A percentile compares a stretch with the other conserved stretches of the same genome.
Evolutionary conservation across 805 yeast species (phyloP).

Genomic region (Cyberlindnera galapagoensis): DNA sequence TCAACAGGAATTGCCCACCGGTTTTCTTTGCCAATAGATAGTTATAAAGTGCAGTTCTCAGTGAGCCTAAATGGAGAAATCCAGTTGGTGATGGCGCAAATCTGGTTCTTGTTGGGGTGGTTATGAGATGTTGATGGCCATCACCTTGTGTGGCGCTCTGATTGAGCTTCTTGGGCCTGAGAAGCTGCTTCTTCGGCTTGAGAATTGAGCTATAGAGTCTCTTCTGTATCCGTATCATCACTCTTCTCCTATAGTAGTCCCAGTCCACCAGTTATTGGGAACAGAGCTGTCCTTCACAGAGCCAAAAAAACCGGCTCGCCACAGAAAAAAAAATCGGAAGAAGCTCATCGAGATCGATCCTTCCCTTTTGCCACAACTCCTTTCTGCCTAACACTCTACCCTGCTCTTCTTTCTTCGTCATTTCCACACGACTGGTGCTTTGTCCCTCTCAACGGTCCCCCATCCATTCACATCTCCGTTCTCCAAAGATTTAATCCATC

Average conservation of each 20-base stretch:
- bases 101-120: conserved; percentile 68
- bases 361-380: too few relatives aligned
- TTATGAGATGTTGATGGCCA: not conserved
- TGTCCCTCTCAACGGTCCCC: too few relatives aligned
- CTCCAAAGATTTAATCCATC: not conserved
- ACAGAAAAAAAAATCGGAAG: too few relatives aligned
- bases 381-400: too few relatives aligned
- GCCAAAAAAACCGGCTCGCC: too few relatives aligned
- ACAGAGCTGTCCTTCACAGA: conserved; percentile 5
- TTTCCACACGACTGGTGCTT: too few relatives aligned
- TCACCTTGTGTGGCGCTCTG: conserved; percentile 28
- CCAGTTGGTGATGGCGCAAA: conserved; percentile 99
- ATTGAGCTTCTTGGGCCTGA: conserved; percentile 16
- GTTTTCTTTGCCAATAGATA: conserved; percentile 75
- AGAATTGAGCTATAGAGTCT: conserved; percentile 8
- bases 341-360: too few relatives aligned
- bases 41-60: conserved; percentile 90
- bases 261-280: not conserved
- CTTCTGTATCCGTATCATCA: not conserved
- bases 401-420: too few relatives aligned
- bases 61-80: conserved; percentile 83
- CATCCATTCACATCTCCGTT: not conserved
- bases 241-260: not conserved
- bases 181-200: conserved; percentile 14
- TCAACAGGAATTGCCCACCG: conserved; percentile 69